Conservation (phyloP, 2,329 filamentous ascomycete species). For the Penicillium palitans region DNA sequence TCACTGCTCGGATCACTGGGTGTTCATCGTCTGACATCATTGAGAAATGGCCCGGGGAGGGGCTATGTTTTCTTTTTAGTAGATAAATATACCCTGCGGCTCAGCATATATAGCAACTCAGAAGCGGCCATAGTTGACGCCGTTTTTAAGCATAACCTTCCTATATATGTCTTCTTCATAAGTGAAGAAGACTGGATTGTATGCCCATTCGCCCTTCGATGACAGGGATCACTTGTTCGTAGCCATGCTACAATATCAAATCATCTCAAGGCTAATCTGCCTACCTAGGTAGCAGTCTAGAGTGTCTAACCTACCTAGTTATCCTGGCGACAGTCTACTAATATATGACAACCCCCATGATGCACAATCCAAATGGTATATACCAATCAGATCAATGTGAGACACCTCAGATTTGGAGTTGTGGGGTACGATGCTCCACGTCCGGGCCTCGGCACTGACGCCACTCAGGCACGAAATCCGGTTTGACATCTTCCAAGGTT, state of each 20-base stretch:
- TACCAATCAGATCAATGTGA: background rate
- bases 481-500: slow-evolving; percentile 12
- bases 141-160: background rate
- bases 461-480: slow-evolving; percentile 17
- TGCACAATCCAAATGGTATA: background rate
- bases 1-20: background rate
- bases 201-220: background rate
- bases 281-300: too few relatives aligned
- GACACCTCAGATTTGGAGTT: background rate
- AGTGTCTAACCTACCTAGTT: background rate
- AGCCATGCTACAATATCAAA: background rate
- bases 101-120: background rate
- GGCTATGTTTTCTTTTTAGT: background rate
- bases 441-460: slow-evolving; percentile 21
- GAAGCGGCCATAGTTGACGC: background rate
- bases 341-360: background rate
- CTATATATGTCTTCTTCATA: background rate
- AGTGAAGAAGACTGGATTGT: background rate
- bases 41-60: background rate
- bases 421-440: slow-evolving; percentile 1
- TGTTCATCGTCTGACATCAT: background rate
- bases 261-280: too few relatives aligned
- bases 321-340: background rate
- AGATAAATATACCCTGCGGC: background rate
- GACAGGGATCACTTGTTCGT: background rate